A percentile compares a stretch with the other conserved stretches of the same genome.
These are phyloP conservation scores for Orbilia ellipsospora DNA, from an alignment of 2,329 filamentous ascomycete species.

Conservation along the genomic window DNA sequence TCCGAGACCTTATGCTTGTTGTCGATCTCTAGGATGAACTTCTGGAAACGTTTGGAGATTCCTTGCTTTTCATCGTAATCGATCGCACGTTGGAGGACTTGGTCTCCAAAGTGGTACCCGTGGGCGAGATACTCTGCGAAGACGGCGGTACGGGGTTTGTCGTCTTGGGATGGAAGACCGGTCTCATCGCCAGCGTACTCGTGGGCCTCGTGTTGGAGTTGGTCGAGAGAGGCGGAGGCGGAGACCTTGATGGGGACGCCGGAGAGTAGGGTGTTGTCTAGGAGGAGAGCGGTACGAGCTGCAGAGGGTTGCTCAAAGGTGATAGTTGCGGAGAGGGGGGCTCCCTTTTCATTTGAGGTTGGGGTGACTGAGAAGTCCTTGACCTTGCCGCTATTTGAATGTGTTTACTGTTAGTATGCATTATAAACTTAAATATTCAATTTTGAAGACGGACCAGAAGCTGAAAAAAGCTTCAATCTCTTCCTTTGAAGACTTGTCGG, in stretches of 20 bases:
- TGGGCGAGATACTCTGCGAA: conserved; percentile 96
- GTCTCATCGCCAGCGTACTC: conserved; percentile 69
- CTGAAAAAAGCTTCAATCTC: conserved; percentile 93
- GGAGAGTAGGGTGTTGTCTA: conserved; percentile 96
- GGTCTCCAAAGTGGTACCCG: conserved; percentile 83
- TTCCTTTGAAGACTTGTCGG: conserved; percentile 81
- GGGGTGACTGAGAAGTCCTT: conserved; percentile 80
- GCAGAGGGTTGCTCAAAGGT: conserved; percentile 97
- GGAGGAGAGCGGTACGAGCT: conserved; percentile 93
- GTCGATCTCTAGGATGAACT: conserved; percentile 73
- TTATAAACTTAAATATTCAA: conserved; percentile 10
- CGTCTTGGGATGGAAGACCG: conserved; percentile 81
- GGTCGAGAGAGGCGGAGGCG: conserved; percentile 74
- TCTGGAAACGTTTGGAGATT: conserved; percentile 81
- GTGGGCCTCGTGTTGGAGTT: conserved; percentile 68
- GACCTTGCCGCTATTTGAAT: conserved; percentile 81
- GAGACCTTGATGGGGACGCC: conserved; percentile 79
- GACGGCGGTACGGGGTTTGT: conserved; percentile 94
- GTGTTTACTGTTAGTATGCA: not conserved
- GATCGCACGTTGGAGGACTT: conserved; percentile 67
- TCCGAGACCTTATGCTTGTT: conserved; percentile 87
- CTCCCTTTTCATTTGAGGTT: conserved; percentile 67
- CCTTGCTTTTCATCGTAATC: conserved; percentile 90
- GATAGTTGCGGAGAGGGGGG: conserved; percentile 85
- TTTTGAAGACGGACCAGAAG: conserved; percentile 68